Evolutionary conservation across 2,329 filamentous ascomycete genomes (phyloP), one percentile per base, ranked within the genome.

Genomic region (Dactylonectria estremocensis): DNA sequence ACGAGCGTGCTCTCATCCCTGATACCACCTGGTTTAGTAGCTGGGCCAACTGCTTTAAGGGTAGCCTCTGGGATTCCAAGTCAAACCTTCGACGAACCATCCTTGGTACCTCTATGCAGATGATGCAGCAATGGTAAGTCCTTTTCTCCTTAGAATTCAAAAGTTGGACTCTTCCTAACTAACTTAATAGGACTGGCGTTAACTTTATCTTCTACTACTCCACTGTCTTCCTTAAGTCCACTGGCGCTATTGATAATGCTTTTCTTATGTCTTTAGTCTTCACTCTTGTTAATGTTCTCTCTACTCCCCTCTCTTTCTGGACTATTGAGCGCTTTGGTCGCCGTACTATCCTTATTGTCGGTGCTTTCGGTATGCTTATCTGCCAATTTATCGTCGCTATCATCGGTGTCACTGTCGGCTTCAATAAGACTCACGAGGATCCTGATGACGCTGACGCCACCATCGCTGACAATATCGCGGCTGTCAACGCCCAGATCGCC

Each of bases 201-300:
- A 97, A 97, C 88, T 97, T 95, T 83, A 93, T 96, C 86, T 96
- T 95, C 86, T 93, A 94, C 85, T 94, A 91, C 85, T 94, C 93
- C 40, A 95, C 93, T 37, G 90, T 92, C 67, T 97, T 97, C 90
- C 93, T 97, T 84, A 83, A 92, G 82, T 90, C 91, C 24, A 91
- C 92, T 33, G 92, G 92, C 73, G 92, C 92, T 75, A 94, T 97
- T 76, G n/a, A n/a, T n/a, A n/a, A n/a, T n/a, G n/a, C n/a, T n/a
- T n/a, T n/a, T n/a, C n/a, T n/a, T n/a, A n/a, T 96, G 79, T 92
- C 91, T 66, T 87, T 97, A 78, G 88, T 97, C 84, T 95, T 94
- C 81, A 96, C 93, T 69, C 88, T 96, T 61, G 93, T 97, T 85
- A 97, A 97, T 83, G 93, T 96, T 69, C 87, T 83, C 83, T 95